Conservation (phyloP, 1,139 yeast genomes). For the Hyphopichia khmerensis region DNA sequence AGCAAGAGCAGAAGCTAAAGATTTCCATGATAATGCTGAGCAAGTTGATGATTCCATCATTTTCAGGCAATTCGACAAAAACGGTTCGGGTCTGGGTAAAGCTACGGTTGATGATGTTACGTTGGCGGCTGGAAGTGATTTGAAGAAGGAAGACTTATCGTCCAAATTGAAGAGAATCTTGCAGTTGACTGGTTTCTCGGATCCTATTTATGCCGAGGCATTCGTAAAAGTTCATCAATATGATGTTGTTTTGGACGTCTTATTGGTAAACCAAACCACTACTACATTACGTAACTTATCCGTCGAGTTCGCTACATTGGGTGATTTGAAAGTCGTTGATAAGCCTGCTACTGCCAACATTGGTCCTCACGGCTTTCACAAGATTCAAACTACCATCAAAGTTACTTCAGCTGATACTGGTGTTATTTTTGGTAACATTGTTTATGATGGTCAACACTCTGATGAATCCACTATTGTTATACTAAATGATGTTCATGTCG, state of each 20-base stretch:
- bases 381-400: constrained; percentile 82
- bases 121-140: constrained; percentile 43
- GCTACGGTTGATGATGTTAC: constrained; percentile 50
- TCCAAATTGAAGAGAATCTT: constrained; percentile 86
- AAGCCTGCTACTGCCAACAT: constrained; percentile 90
- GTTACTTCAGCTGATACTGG: constrained; percentile 98
- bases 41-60: constrained; percentile 76
- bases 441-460: constrained; percentile 94
- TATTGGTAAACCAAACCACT: constrained; percentile 91
- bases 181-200: constrained; percentile 95
- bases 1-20: constrained; percentile 58
- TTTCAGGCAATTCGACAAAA: constrained; percentile 78
- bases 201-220: constrained; percentile 97
- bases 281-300: constrained; percentile 87
- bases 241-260: constrained; percentile 91
- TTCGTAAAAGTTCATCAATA: constrained; percentile 92
- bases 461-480: constrained; percentile 89
- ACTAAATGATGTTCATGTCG: constrained; percentile 91
- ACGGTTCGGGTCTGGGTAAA: constrained; percentile 36
- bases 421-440: constrained; percentile 94
- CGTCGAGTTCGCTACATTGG: constrained; percentile 94
- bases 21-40: constrained; percentile 65
- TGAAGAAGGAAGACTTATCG: constrained; percentile 57
- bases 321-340: constrained; percentile 93
- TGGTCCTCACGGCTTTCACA: constrained; percentile 95